Percentiles rank a stretch among this genome's conserved stretches.
These are phyloP conservation scores for Nitzschia putrida DNA, from an alignment of 108 stramenopile genomes.

Conservation along the genomic window DNA sequence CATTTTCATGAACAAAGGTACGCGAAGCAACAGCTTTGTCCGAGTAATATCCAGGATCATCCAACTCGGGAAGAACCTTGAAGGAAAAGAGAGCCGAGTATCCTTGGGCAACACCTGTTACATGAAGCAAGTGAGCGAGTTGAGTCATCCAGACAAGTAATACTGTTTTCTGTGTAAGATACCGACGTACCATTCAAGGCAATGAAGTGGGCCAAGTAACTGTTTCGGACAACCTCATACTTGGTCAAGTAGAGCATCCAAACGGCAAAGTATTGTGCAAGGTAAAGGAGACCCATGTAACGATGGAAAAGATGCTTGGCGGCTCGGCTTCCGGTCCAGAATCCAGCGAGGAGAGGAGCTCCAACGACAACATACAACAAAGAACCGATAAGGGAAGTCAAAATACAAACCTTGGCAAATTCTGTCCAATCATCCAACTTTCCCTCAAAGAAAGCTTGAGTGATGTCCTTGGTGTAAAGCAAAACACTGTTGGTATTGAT, in stretches of 20 bases:
- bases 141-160: no score
- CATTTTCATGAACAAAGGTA: constrained; percentile 49
- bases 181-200: constrained; percentile 37
- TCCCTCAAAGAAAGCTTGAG: not conserved
- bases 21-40: constrained; percentile 43
- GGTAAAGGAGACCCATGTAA: constrained; percentile 38
- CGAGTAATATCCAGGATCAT: constrained; percentile 48
- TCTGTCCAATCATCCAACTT: constrained; percentile 6
- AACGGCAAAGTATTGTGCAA: constrained; percentile 38
- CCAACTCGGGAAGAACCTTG: constrained; percentile 45
- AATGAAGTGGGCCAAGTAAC: constrained; percentile 34
- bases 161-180: no score
- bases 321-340: constrained; percentile 40
- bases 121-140: not conserved
- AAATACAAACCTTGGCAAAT: constrained; percentile 1
- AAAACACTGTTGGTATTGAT: not conserved
- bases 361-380: constrained; percentile 33
- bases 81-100: constrained; percentile 39
- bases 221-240: constrained; percentile 27
- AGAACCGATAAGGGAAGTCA: constrained; percentile 9
- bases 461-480: constrained; percentile 12
- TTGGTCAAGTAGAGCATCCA: constrained; percentile 36
- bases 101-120: constrained; percentile 37
- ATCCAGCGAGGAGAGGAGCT: constrained; percentile 33
- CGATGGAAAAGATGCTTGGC: constrained; percentile 36